Evolutionary conservation across 441 rosid genomes (phyloP).

Genomic region (Codiaeum variegatum): DNA sequence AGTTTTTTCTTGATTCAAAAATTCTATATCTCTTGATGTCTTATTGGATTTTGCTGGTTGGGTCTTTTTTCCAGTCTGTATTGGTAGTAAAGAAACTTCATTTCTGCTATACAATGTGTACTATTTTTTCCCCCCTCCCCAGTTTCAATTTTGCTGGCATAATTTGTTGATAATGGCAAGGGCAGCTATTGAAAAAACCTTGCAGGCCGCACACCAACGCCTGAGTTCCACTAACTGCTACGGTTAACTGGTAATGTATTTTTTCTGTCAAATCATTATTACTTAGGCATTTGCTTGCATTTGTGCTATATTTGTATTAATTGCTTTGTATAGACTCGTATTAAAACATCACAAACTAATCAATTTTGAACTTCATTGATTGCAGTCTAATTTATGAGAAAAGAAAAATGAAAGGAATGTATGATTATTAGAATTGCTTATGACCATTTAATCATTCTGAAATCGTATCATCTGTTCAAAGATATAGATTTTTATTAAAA

Average conservation of each 20-base stretch:
- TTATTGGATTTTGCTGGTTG: neutral
- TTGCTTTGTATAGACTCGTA: neutral
- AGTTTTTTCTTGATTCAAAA: neutral
- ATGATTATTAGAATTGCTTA: too few relatives aligned
- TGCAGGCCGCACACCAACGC: constrained; percentile 11
- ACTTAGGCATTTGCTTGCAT: neutral
- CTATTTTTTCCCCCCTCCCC: constrained; percentile 14
- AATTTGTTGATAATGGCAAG: constrained; percentile 37
- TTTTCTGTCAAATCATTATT: neutral
- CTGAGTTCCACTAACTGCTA: constrained; percentile 6
- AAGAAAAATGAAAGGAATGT: too few relatives aligned
- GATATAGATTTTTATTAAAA: neutral
- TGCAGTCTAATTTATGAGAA: too few relatives aligned
- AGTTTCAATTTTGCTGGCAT: constrained; percentile 36
- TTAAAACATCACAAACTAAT: too few relatives aligned
- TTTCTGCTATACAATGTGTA: constrained; percentile 18
- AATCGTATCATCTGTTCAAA: neutral
- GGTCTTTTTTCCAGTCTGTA: too few relatives aligned
- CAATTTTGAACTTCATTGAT: too few relatives aligned
- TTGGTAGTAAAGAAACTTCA: too few relatives aligned
- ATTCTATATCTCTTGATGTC: neutral
- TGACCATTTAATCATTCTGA: neutral
- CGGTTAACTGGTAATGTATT: neutral
- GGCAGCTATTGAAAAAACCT: constrained; percentile 33
- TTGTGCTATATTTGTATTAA: neutral